These are phyloP conservation scores for Populus hybrid DNA, from an alignment of 441 rosid species.

Conservation along the genomic window DNA sequence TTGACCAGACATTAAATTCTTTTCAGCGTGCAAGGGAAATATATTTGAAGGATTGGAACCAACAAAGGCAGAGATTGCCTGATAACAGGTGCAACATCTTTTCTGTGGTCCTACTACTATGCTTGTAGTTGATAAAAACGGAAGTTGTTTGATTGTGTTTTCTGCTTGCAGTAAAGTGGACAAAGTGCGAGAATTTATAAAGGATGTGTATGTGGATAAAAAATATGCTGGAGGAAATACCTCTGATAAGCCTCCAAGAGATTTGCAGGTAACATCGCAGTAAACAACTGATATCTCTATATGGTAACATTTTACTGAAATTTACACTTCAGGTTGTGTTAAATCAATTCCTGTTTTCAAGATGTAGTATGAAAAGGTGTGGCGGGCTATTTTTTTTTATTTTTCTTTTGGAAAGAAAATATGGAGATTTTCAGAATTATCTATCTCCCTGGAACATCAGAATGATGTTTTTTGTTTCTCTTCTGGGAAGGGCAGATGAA, in stretches of 20 bases:
- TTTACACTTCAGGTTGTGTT: background rate
- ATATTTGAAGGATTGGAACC: slow-evolving; percentile 84
- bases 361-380: background rate
- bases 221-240: slow-evolving; percentile 68
- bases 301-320: slow-evolving; percentile 33
- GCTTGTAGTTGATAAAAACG: background rate
- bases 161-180: slow-evolving; percentile 60
- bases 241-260: slow-evolving; percentile 70
- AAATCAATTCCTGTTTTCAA: background rate
- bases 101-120: slow-evolving; percentile 22
- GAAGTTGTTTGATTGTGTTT: slow-evolving; percentile 12
- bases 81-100: slow-evolving; percentile 60
- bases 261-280: slow-evolving; percentile 51
- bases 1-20: slow-evolving; percentile 24
- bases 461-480: background rate
- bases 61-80: slow-evolving; percentile 80
- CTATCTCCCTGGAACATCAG: background rate
- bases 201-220: slow-evolving; percentile 70
- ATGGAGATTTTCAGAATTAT: background rate
- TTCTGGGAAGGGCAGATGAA: background rate
- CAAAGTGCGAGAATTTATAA: slow-evolving; percentile 84
- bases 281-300: too few relatives aligned
- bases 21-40: slow-evolving; percentile 90
- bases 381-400: background rate
- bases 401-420: background rate